phyloP scores from a whole-genome alignment of 1,139 yeast species.

The Taphrina flavorubra region DNA sequence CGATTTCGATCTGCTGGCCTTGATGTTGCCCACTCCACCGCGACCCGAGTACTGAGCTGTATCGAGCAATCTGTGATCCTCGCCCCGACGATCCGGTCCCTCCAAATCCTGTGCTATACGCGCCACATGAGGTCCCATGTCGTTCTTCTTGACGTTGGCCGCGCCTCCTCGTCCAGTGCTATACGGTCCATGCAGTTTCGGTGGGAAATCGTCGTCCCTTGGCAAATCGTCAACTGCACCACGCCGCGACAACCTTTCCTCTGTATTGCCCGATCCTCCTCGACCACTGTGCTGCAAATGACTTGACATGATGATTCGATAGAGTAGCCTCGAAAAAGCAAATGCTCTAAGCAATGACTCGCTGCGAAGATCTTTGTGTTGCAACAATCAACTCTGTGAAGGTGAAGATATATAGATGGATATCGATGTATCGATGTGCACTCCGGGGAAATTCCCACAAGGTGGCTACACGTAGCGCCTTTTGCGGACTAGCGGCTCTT shows the following conservation, averaged over 20 bases:
- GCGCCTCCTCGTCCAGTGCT: constrained; percentile 33
- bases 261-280: constrained; percentile 21
- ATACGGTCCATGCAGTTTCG: constrained; percentile 21
- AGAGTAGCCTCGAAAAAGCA: no score
- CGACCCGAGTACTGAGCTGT: constrained; percentile 25
- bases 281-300: constrained; percentile 22
- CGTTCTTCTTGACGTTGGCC: constrained; percentile 29
- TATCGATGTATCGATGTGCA: neutral
- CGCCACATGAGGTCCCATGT: constrained; percentile 26
- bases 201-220: constrained; percentile 13
- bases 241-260: constrained; percentile 6
- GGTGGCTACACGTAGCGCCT: neutral
- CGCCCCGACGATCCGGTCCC: constrained; percentile 19
- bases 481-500: neutral
- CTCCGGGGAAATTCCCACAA: neutral
- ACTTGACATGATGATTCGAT: constrained; percentile 1
- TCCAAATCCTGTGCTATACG: constrained; percentile 32
- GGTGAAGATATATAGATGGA: no score
- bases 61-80: constrained; percentile 19
- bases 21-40: constrained; percentile 22
- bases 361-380: no score
- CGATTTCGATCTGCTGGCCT: constrained; percentile 6
- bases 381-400: neutral
- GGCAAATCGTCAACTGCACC: neutral
- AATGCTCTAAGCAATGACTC: no score